Conservation (phyloP, 1,284 basidiomycete species). For the Cutaneotrichosporon sp. region DNA sequence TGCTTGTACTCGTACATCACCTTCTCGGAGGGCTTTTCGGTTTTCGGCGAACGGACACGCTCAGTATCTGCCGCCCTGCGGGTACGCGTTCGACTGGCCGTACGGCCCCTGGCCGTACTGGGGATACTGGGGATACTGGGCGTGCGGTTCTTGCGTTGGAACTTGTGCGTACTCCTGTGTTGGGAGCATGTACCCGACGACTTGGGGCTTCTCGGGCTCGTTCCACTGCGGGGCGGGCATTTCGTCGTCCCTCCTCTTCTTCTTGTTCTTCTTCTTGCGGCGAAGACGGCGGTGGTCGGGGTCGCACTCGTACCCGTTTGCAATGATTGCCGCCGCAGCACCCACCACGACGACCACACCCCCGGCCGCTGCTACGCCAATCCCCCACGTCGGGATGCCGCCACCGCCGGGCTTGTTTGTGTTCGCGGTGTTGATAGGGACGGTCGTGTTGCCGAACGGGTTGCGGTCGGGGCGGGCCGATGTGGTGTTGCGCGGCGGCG, state of each 20-base stretch:
- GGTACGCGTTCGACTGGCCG: too few relatives aligned
- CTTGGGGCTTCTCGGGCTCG: not conserved
- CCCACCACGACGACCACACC: not conserved
- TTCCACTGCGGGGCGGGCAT: not conserved
- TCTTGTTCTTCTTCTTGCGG: not conserved
- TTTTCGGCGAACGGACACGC: too few relatives aligned
- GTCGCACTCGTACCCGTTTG: not conserved
- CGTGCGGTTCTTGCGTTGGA: not conserved
- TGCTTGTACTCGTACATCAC: too few relatives aligned
- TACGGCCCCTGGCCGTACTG: too few relatives aligned
- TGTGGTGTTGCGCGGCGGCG: not conserved
- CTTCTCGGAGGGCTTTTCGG: too few relatives aligned
- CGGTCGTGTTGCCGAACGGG: not conserved
- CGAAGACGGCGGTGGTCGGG: constrained; percentile 2
- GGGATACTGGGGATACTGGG: not conserved
- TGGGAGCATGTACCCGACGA: not conserved
- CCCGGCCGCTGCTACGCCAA: not conserved
- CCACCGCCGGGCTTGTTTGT: not conserved
- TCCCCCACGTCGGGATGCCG: not conserved
- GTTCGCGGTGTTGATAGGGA: not conserved
- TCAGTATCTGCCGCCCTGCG: too few relatives aligned
- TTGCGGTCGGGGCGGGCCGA: not conserved
- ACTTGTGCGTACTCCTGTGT: not conserved
- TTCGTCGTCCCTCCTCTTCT: not conserved
- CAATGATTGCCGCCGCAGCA: not conserved